Percentiles rank a stretch among this genome's conserved stretches.
These are phyloP conservation scores for Pestalotiopsis sp. DNA, from an alignment of 2,329 filamentous ascomycete species.

Conservation along the genomic window DNA sequence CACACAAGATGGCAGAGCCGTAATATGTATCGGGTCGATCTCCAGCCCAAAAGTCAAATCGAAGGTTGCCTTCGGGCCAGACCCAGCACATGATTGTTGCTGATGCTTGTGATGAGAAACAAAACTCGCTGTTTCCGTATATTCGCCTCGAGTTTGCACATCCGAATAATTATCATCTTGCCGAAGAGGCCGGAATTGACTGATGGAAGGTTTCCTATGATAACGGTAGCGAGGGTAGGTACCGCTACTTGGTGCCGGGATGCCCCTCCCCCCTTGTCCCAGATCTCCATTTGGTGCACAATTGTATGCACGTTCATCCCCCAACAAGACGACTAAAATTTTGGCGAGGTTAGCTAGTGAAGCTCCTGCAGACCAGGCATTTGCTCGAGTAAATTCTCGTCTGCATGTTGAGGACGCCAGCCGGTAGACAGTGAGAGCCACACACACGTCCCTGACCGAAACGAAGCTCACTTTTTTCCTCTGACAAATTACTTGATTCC, in stretches of 20 bases:
- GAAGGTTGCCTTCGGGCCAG: neutral
- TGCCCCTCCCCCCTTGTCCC: slow-evolving; percentile 12
- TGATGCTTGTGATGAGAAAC: neutral
- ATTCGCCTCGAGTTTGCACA: neutral
- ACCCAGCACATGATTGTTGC: neutral
- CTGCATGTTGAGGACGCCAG: slow-evolving; percentile 7
- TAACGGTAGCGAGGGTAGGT: slow-evolving; percentile 1
- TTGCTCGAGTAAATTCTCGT: neutral
- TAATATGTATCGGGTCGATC: neutral
- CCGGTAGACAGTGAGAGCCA: neutral
- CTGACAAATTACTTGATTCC: neutral
- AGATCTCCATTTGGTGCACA: slow-evolving; percentile 15
- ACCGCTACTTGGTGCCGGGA: slow-evolving; percentile 6
- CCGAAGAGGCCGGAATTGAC: neutral
- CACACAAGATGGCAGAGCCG: neutral
- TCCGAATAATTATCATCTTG: neutral
- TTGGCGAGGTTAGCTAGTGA: slow-evolving; percentile 27
- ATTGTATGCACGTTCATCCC: slow-evolving; percentile 22
- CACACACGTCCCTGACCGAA: neutral
- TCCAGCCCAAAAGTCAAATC: neutral
- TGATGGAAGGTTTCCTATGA: neutral
- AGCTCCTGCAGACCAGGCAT: slow-evolving; percentile 7
- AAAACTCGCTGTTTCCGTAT: neutral
- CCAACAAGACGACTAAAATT: slow-evolving; percentile 35
- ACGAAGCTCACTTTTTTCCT: neutral